Base-by-base conservation (phyloP, 2,329 filamentous ascomycete species). In the Xylariaceae sp. region DNA sequence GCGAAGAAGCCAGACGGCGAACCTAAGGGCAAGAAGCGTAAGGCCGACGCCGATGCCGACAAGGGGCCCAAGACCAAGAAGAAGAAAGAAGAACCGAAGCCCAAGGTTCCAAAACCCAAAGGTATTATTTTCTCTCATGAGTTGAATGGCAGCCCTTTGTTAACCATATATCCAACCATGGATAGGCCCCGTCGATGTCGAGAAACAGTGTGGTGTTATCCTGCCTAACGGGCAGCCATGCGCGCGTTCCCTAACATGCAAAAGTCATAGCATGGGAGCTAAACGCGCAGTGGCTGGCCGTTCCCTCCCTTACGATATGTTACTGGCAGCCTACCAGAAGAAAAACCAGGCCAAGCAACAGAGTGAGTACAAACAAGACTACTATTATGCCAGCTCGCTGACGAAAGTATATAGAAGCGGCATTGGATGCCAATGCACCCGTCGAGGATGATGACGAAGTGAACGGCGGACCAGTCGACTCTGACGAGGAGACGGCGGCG, bases 311-410 rank as follows among this genome's bases (percentile, higher is more conserved):
- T 96, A 96, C 67, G 91, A 96, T 70, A 94, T 95, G 86, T 76
- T 96, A 37, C 79, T 96, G 36, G 85, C 88, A 13, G 86, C 87
- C 7, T 94, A 94, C 66, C 89, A 94, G 71, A 96, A 97, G 80
- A 97, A 96, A 78, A 99, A 99, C 65, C 94, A 97, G 71, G 94
- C 94, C 19, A 95, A 96, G 67, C 89, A 96, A 74, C 94, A 97
- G 72, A 95, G 89, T 92, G 78, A 74, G 86, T 80, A 42, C 26
- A 8, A 21, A 9, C 15, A 21, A 39, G n/a, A 34, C 29, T 34
- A 9, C 18, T 2, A 18, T 18, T 9, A 32, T 5, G 13, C 39
- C 36, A 19, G 32, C 16, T 19, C 44, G 40, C 47, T 59, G 42
- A 61, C 63, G 60, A 61, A 19, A 54, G 53, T 50, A 53, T 68